These are phyloP conservation scores for Fusarium beomiforme DNA, from an alignment of 2,329 filamentous ascomycete genomes.

Conservation along the genomic window DNA sequence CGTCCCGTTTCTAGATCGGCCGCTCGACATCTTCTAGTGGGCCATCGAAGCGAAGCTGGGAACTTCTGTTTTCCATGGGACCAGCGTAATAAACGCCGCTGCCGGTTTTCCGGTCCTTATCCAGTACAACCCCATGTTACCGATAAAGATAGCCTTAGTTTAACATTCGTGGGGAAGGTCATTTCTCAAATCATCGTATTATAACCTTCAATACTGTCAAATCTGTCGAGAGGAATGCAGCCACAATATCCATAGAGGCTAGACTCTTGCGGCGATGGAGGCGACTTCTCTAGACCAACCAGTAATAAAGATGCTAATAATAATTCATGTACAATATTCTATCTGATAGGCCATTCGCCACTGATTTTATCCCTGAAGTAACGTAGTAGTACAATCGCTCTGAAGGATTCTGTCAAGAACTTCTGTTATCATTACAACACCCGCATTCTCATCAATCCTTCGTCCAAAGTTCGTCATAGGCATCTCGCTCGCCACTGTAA, in stretches of 20 bases:
- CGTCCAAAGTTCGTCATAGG: no score
- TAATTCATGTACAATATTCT: neutral
- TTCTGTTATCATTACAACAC: neutral
- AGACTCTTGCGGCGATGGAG: neutral
- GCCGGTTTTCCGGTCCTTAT: conserved; percentile 3
- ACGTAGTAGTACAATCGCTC: neutral
- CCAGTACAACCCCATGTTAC: neutral
- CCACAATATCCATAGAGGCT: neutral
- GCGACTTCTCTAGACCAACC: neutral
- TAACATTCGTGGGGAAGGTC: neutral
- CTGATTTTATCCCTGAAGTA: neutral
- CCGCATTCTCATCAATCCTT: neutral
- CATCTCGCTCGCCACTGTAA: conserved; percentile 14
- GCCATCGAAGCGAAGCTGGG: neutral
- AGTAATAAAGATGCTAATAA: neutral
- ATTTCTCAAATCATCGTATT: neutral
- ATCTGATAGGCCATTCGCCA: neutral
- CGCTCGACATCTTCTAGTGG: neutral
- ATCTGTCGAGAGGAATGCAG: neutral
- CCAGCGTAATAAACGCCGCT: neutral
- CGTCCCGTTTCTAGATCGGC: neutral
- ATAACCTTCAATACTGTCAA: neutral
- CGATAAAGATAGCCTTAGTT: neutral
- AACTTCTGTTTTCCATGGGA: conserved; percentile 7
- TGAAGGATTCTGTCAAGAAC: neutral